Base-by-base conservation (phyloP, 257 asterid species). In the Ophiorrhiza pumila region DNA sequence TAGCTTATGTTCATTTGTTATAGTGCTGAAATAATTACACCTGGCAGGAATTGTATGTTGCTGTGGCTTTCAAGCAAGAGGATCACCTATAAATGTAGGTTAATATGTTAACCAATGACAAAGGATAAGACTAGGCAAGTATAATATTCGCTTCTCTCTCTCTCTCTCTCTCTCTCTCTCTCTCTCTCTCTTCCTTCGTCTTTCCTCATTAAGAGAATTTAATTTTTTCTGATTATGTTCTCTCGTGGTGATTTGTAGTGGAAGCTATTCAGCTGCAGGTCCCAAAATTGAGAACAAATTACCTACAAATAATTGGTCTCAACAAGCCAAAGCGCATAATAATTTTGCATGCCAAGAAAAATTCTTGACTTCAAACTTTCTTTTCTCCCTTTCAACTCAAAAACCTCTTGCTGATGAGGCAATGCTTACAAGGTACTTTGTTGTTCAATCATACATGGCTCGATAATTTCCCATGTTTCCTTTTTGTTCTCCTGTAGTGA, bases 381-480 rank as follows among this genome's bases (percentile, higher is more conserved):
- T 88, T 25, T 90, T 80, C 80, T 94, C 97, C 18, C 80, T 94
- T 81, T 42, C 91, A 62, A 63, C 83, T 69, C 99, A 94, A 57
- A 91, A 82, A 76, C 90, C 91, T 68, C 87, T 56, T 61, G 56
- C 35, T 52, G 85, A 71, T 74, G 88, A 78, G 72, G 81, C 83
- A 73, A 86, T 69, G 77, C 57, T 72, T 72, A 39, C 85, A 53
- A 86, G 97, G 99, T 94, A 80, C 71, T 45, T 62, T 80, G 31
- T 74, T 46, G 72, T n/a, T 31, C 41, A 23, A 50, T 34, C 20
- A 66, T 27, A 15, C 41, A 50, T 22, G 39, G 52, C 12, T 57
- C 23, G 34, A 8, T 37, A 4, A 31, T 25, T 47, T 46, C 6
- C 6, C 37, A 34, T 68, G 25, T 15, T 75, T 1, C 39, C 39